These are phyloP conservation scores for Clonostachys chloroleuca DNA, from an alignment of 2,329 filamentous ascomycete species.

Conservation along the genomic window DNA sequence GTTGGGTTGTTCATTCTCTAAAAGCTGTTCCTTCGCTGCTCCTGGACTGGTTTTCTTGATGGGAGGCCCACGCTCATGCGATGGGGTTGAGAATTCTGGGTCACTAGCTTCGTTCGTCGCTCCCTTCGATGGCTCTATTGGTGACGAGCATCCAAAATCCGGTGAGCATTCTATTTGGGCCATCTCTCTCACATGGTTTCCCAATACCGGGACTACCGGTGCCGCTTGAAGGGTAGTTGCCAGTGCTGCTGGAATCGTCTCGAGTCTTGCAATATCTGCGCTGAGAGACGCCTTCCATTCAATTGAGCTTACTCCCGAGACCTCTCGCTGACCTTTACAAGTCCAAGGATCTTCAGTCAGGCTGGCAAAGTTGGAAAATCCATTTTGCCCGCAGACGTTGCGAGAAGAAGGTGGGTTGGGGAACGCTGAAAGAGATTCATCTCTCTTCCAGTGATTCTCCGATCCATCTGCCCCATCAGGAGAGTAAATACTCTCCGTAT, in stretches of 20 bases:
- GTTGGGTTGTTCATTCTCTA: not conserved
- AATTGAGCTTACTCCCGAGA: constrained; percentile 38
- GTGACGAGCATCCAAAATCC: not conserved
- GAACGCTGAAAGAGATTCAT: too few relatives aligned
- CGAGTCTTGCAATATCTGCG: constrained; percentile 42
- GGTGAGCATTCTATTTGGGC: constrained; percentile 39
- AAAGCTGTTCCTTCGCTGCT: not conserved
- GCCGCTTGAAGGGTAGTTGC: not conserved
- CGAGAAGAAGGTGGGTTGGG: too few relatives aligned
- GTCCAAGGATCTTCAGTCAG: too few relatives aligned
- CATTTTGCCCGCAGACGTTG: too few relatives aligned
- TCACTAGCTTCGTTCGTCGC: too few relatives aligned
- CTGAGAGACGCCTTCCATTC: constrained; percentile 55
- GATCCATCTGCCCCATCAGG: constrained; percentile 1
- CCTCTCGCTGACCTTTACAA: constrained; percentile 11
- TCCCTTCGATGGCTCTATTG: too few relatives aligned
- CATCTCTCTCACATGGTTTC: constrained; percentile 39
- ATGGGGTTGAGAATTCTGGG: not conserved
- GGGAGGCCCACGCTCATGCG: not conserved
- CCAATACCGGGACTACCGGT: constrained; percentile 8
- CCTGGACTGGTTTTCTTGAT: not conserved
- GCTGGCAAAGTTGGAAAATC: too few relatives aligned
- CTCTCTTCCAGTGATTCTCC: too few relatives aligned
- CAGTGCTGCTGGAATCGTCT: constrained; percentile 11
- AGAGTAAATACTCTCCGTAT: constrained; percentile 48